Evolutionary conservation across 2,329 filamentous ascomycete genomes (phyloP), one percentile per base, ranked within the genome.

Genomic region (Botrytis sinoallii): DNA sequence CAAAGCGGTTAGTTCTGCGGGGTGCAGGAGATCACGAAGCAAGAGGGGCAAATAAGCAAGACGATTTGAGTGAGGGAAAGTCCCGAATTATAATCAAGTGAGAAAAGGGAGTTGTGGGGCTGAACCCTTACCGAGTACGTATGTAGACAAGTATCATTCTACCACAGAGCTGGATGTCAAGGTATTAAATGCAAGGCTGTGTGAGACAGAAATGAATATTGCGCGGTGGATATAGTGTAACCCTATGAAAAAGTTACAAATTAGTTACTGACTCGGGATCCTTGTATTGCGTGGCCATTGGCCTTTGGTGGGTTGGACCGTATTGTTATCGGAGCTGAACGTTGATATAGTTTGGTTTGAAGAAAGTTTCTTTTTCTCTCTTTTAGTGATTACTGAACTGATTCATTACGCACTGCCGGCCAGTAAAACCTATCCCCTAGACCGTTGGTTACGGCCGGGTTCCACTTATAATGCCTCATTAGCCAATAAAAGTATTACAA

Each of bases 1-100:
- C n/a, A 65, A 65, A 42, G 18, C 14, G 48, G 38, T 25, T 57
- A 42, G 48, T 69, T 69, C 40, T 69, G 66, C 66, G 66, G 66
- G 66, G 48, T 69, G 52, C 66, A 69, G 66, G 48, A 69, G 66
- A 69, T 69, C 48, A 55, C 38, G 35, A 57, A 57, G 35, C 25
- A 57, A 68, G 66, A 68, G 66, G 48, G 65, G 66, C 32, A 32
- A 29, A 55, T 5, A 65, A 44, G 29, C 61, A 44, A 57, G 18
- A 57, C 42, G 29, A 48, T 35, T 22, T 16, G 29, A 66, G n/a
- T 66, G 42, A 48, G 40, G 22, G 22, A 65, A 65, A 65, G 16
- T 18, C 18, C n/a, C 40, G 61, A 46, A 29, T 44, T 18, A 46
- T 42, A 20, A 22, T 12, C 16, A 64, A 14, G 46, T 40, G 29